These are phyloP conservation scores for Phytopythium helicoides DNA, from an alignment of 352 stramenopile species.

Conservation along the genomic window DNA sequence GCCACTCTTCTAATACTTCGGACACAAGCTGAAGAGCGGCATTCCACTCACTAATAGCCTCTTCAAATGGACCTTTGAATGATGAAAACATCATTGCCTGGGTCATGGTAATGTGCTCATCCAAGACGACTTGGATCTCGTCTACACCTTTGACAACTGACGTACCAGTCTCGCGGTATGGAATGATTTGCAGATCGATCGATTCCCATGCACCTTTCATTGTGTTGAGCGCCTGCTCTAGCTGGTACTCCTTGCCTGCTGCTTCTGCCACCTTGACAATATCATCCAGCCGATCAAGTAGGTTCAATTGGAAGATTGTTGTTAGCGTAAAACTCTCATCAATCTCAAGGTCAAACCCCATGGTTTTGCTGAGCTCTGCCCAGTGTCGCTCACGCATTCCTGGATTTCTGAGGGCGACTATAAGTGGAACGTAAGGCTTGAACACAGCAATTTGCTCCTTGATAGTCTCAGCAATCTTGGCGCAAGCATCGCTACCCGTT, in stretches of 20 bases:
- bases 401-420: conserved; percentile 89
- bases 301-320: conserved; percentile 82
- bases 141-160: conserved; percentile 94
- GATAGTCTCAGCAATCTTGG: conserved; percentile 88
- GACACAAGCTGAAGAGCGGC: conserved; percentile 86
- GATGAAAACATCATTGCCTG: conserved; percentile 95
- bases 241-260: conserved; percentile 94
- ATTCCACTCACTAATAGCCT: conserved; percentile 92
- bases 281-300: conserved; percentile 86
- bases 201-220: conserved; percentile 92
- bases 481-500: conserved; percentile 79
- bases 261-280: conserved; percentile 92
- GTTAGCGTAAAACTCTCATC: conserved; percentile 88
- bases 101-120: conserved; percentile 95
- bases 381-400: conserved; percentile 95
- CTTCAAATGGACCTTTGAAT: conserved; percentile 95
- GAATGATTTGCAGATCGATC: conserved; percentile 88
- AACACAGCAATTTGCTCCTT: conserved; percentile 93
- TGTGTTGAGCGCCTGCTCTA: conserved; percentile 90
- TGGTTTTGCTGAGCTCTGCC: conserved; percentile 80
- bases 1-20: conserved; percentile 94
- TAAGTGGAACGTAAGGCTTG: conserved; percentile 91
- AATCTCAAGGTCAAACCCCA: conserved; percentile 83
- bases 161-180: conserved; percentile 92
- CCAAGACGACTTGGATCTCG: conserved; percentile 91